phyloP scores from a whole-genome alignment of 805 yeast genomes.

The Candida nitratophila region DNA sequence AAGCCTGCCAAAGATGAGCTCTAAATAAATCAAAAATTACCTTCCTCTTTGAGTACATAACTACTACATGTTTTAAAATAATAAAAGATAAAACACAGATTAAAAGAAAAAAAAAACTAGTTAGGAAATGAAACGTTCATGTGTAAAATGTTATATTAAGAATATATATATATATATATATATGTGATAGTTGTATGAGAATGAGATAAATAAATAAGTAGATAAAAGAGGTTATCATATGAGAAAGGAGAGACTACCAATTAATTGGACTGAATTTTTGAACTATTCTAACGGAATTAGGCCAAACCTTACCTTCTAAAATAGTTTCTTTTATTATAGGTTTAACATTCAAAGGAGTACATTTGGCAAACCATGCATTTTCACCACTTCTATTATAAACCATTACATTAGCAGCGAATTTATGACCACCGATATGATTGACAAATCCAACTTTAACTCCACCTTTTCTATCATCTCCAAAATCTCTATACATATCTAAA shows the following conservation, averaged over 20 bases:
- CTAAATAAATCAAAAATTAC: background rate
- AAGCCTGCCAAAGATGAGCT: background rate
- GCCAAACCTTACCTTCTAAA: conserved; percentile 60
- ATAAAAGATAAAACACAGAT: too few species aligned
- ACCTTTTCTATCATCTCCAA: conserved; percentile 62
- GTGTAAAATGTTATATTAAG: too few species aligned
- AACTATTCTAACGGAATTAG: conserved; percentile 55
- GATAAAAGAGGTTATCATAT: too few species aligned
- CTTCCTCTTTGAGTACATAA: too few species aligned
- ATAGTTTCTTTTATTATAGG: conserved; percentile 75
- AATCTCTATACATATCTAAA: conserved; percentile 65
- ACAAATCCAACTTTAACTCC: conserved; percentile 69
- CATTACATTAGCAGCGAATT: conserved; percentile 83
- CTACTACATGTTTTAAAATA: too few species aligned
- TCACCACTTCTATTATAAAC: conserved; percentile 69
- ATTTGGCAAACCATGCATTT: conserved; percentile 82
- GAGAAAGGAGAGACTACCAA: too few species aligned
- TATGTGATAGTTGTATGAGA: too few species aligned
- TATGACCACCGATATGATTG: conserved; percentile 95
- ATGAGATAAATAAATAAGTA: too few species aligned
- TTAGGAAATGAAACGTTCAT: too few species aligned
- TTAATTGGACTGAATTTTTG: conserved; percentile 46
- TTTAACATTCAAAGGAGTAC: conserved; percentile 68
- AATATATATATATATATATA: too few species aligned
- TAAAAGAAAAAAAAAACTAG: too few species aligned